Percentiles rank a stretch among this genome's conserved stretches.
phyloP scores from a whole-genome alignment of 116 monocot genomes.

The Papilionanthe hybrid region DNA sequence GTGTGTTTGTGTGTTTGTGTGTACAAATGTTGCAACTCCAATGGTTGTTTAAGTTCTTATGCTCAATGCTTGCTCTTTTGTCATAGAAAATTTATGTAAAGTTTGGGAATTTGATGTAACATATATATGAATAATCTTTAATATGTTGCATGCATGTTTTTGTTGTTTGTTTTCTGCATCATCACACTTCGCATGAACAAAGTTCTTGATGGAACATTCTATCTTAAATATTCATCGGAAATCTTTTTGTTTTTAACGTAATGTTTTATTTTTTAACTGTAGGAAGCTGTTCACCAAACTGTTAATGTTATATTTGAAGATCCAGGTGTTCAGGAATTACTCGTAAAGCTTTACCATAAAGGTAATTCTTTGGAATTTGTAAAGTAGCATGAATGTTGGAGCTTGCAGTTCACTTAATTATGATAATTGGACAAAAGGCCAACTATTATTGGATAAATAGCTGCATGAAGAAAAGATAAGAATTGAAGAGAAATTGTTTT shows the following conservation, averaged over 20 bases:
- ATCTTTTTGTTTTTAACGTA: neutral
- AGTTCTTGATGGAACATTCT: neutral
- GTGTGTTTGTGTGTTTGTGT: neutral
- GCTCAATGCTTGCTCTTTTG: neutral
- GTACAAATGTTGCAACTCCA: slow-evolving; percentile 1
- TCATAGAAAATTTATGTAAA: neutral
- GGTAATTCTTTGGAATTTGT: slow-evolving; percentile 34
- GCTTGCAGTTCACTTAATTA: neutral
- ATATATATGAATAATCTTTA: neutral
- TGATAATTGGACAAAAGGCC: neutral
- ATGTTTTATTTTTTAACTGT: slow-evolving; percentile 11
- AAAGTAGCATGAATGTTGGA: neutral
- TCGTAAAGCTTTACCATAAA: slow-evolving; percentile 91
- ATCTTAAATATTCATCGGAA: neutral
- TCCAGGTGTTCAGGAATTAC: slow-evolving; percentile 91
- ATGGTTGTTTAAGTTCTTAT: neutral
- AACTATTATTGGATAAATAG: neutral
- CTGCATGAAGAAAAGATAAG: neutral
- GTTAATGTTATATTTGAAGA: slow-evolving; percentile 98
- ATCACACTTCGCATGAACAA: neutral
- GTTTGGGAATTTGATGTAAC: neutral
- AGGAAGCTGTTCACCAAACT: slow-evolving; percentile 88
- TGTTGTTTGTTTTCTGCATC: neutral
- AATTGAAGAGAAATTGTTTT: no score
- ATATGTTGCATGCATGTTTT: neutral